Conservation (phyloP, 2,329 filamentous ascomycete species). For the Pseudogymnoascus sp. region DNA sequence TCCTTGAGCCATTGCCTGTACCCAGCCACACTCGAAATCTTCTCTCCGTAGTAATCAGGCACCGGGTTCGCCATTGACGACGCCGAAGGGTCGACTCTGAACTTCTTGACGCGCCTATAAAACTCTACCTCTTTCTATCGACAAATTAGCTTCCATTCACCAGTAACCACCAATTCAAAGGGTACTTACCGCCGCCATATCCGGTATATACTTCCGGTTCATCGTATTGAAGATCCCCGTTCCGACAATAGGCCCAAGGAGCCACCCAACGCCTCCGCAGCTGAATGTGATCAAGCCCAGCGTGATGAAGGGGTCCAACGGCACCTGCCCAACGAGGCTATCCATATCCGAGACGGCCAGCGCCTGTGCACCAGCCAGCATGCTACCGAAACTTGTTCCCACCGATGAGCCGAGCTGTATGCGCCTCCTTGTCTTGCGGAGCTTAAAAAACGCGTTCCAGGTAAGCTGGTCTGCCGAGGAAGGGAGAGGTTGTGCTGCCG, state of each 20-base stretch:
- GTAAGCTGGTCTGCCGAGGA: conserved; percentile 37
- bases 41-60: conserved; percentile 92
- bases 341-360: conserved; percentile 67
- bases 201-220: conserved; percentile 59
- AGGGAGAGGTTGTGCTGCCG: conserved; percentile 4
- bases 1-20: conserved; percentile 97
- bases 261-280: conserved; percentile 76
- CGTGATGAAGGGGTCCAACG: conserved; percentile 80
- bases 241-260: conserved; percentile 75
- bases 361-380: conserved; percentile 53
- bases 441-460: conserved; percentile 89
- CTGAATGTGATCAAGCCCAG: conserved; percentile 72
- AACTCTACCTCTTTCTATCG: conserved; percentile 84
- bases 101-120: conserved; percentile 82
- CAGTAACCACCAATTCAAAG: neutral
- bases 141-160: conserved; percentile 7
- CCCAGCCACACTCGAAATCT: conserved; percentile 84
- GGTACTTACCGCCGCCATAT: conserved; percentile 58
- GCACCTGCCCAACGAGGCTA: conserved; percentile 58
- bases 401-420: conserved; percentile 75
- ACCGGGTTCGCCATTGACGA: conserved; percentile 84
- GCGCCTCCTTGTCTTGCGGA: conserved; percentile 75
- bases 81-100: conserved; percentile 81
- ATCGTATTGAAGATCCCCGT: conserved; percentile 69
- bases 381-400: conserved; percentile 51